Evolutionary conservation across 768 basidiomycete genomes (phyloP), one percentile per base, ranked within the genome.

Genomic region (Lyophyllum atratum): DNA sequence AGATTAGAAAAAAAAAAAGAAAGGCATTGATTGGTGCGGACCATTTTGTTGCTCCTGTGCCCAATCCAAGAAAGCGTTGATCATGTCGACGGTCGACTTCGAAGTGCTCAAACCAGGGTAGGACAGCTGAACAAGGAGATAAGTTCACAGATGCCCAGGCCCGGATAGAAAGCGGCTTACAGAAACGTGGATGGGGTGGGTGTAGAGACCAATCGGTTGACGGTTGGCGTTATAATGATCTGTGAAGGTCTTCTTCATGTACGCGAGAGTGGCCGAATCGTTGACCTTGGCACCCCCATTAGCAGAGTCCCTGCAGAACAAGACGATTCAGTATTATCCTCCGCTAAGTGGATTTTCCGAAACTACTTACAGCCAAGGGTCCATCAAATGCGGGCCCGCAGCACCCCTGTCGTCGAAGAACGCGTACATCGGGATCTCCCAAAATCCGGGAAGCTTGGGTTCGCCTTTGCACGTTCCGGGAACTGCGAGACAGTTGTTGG

Each of bases 401-500:
- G 70, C 74, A 4, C 87, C 87, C 11, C 72, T 68, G 10, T 79
- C 56, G 67, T 90, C 89, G 60, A 92, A 91, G 70, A 84, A 81
- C 0, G 85, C 85, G 68, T 90, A 90, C 90, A 92, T 91, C 1
- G 91, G 91, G 52, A 91, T 79, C 71, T 92, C 89, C 91, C 91
- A 93, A 65, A 93, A 80, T 4, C 91, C 90, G 21, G 89, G 87
- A 2, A 92, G 73, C 60, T 82, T 80, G 6, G 87, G 87, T 71
- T 87, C 68, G 43, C 91, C 90, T 63, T 85, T 80, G 72, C 91
- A 92, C 3, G 80, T 70, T 25, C 76, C 80, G 0, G 68, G 64
- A 3, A 85, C 79, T 8, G 72, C 68, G 55, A 90, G 68, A 62
- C 91, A 93, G 65, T 92, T 80, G 66, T 93, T 93, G 21, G 90